Percentiles rank a stretch among this genome's conserved stretches.
Evolutionary conservation across 306 rosid genomes (phyloP).

Genomic region (Quillaja saponaria): DNA sequence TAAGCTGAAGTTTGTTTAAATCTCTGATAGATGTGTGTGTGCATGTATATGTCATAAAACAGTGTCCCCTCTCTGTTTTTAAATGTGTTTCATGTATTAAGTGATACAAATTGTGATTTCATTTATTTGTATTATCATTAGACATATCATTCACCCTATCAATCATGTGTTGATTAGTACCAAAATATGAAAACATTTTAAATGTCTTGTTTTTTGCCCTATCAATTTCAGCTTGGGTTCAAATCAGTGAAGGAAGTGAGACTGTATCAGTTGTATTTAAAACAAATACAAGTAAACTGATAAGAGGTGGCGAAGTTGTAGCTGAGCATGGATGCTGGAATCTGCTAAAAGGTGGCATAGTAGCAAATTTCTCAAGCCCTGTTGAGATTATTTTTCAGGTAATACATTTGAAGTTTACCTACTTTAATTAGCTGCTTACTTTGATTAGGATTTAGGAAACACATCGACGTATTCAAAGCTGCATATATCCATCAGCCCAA

Average conservation of each 20-base stretch:
- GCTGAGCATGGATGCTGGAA: conserved; percentile 73
- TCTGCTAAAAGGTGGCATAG: conserved; percentile 70
- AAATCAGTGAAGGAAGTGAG: conserved; percentile 66
- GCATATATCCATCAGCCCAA: not conserved
- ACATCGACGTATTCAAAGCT: not conserved
- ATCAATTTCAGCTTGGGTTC: conserved; percentile 60
- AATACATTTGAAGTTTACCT: conserved; percentile 13
- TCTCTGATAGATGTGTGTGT: too few species aligned
- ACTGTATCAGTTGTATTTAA: conserved; percentile 50
- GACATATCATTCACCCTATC: too few species aligned
- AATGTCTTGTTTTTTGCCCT: too few species aligned
- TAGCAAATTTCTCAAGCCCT: conserved; percentile 51
- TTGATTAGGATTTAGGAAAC: not conserved
- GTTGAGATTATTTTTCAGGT: conserved; percentile 68
- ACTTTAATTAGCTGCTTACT: not conserved
- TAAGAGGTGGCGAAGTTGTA: conserved; percentile 46
- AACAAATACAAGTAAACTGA: conserved; percentile 31
- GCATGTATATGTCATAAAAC: too few species aligned
- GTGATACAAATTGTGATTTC: too few species aligned
- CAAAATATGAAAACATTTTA: too few species aligned
- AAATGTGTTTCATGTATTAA: too few species aligned
- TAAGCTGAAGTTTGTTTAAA: too few species aligned
- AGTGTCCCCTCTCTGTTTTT: too few species aligned
- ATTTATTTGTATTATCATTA: too few species aligned
- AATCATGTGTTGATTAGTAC: too few species aligned